phyloP scores from a whole-genome alignment of 2,329 filamentous ascomycete genomes.

The Zarea fungicola region DNA sequence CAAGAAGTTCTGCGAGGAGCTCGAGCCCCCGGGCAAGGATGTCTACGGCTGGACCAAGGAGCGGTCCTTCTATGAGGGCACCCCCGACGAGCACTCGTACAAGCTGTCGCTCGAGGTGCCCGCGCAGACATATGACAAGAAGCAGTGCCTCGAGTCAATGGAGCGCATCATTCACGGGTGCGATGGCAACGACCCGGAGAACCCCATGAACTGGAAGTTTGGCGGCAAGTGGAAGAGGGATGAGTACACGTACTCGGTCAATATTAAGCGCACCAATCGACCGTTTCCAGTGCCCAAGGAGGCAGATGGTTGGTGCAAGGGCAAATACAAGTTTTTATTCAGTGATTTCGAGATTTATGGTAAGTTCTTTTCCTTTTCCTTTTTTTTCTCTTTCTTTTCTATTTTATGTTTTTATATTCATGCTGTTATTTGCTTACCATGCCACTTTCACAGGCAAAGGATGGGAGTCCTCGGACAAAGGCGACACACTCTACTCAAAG shows the following conservation, averaged over 20 bases:
- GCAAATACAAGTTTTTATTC: conserved; percentile 18
- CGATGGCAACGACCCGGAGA: conserved; percentile 21
- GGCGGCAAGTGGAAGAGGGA: conserved; percentile 21
- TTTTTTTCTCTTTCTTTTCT: too few relatives aligned
- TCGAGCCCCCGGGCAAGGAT: conserved; percentile 15
- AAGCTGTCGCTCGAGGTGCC: conserved; percentile 15
- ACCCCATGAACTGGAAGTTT: conserved; percentile 28
- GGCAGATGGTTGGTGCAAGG: conserved; percentile 19
- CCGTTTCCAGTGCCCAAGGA: conserved; percentile 20
- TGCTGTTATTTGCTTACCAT: too few relatives aligned
- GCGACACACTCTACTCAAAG: conserved; percentile 20
- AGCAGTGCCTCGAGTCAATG: conserved; percentile 19
- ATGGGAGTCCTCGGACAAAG: conserved; percentile 22
- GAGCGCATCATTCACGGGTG: conserved; percentile 23
- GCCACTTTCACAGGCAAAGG: conserved; percentile 22
- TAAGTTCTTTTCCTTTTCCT: too few relatives aligned
- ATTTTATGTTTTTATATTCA: too few relatives aligned
- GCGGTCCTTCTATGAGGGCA: conserved; percentile 22
- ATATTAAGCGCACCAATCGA: conserved; percentile 15
- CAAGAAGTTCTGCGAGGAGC: conserved; percentile 25
- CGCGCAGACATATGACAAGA: conserved; percentile 15
- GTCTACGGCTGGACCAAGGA: conserved; percentile 18
- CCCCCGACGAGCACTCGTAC: conserved; percentile 23
- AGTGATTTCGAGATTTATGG: too few relatives aligned
- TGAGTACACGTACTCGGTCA: conserved; percentile 22